Evolutionary conservation across 2,329 filamentous ascomycete genomes (phyloP).

Genomic region (Botrytis fragariae): DNA sequence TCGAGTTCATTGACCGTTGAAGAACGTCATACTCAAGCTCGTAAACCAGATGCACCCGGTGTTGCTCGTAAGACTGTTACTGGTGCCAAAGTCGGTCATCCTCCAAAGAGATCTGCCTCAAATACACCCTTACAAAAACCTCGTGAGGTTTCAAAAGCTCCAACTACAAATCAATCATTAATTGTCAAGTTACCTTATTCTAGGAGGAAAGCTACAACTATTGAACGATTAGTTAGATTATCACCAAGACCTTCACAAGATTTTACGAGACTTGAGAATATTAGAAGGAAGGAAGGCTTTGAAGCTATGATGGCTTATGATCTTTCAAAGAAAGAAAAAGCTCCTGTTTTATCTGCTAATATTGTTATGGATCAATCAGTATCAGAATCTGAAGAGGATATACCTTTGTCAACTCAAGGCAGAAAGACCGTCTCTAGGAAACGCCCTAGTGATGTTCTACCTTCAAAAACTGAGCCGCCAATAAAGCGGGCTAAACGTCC

Average conservation of each 20-base stretch:
- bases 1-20: slow-evolving; percentile 33
- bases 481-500: slow-evolving; percentile 41
- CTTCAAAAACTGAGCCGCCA: slow-evolving; percentile 32
- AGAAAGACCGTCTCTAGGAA: slow-evolving; percentile 28
- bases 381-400: slow-evolving; percentile 31
- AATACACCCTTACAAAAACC: slow-evolving; percentile 23
- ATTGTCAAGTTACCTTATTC: slow-evolving; percentile 38
- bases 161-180: slow-evolving; percentile 21
- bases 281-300: slow-evolving; percentile 22
- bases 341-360: neutral
- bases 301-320: slow-evolving; percentile 18
- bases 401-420: slow-evolving; percentile 14
- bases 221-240: slow-evolving; percentile 33
- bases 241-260: slow-evolving; percentile 26
- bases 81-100: slow-evolving; percentile 35
- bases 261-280: slow-evolving; percentile 21
- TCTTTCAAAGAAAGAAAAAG: slow-evolving; percentile 11
- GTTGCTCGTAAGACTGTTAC: slow-evolving; percentile 37
- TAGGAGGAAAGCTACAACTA: slow-evolving; percentile 30
- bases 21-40: slow-evolving; percentile 36
- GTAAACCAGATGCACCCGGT: slow-evolving; percentile 36
- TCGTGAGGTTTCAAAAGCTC: slow-evolving; percentile 13
- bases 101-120: slow-evolving; percentile 33
- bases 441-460: slow-evolving; percentile 30
- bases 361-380: neutral